Base-by-base conservation (phyloP, 441 rosid genomes). In the Gossypium lobatum region DNA sequence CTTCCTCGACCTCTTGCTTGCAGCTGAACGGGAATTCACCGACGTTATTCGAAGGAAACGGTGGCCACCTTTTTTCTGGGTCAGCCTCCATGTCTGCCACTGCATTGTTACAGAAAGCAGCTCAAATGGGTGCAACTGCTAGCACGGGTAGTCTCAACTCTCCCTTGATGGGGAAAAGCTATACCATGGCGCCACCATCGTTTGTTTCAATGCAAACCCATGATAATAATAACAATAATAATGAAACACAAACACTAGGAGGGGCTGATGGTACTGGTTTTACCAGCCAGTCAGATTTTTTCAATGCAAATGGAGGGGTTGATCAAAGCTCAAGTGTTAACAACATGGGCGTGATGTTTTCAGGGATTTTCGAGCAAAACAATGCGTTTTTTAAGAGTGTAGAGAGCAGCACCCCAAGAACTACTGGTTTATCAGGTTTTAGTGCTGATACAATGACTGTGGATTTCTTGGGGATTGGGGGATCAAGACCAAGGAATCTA, bases 401-500 rank as follows among this genome's bases (percentile, higher is more conserved):
- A 58, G 82, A 80, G 73, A 48, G 14, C 10, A 68, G 50, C 61
- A 69, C 18, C 18, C 66, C 55, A 7, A 54, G 65, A 0, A 14
- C 64, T 17, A 11, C 55, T 13, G 55, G 70, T 21, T 48, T 71
- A 25, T 52, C 81, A 18, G 71, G 75, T n/a, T 83, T 79, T 9
- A 73, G 25, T n/a, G 84, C 76, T 34, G 85, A 79, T 23, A 78
- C 77, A 64, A 83, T 78, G 84, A 88, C 92, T 0, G 88, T 88
- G 61, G 90, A 88, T 83, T 88, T 88, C 88, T 75, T 88, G 78
- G 92, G 92, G 53, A 63, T 88, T 31, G 86, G 87, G 13, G 85
- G 86, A 71, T 63, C 82, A 46, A 76, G 85, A 69, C 6, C 53
- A 45, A 50, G 75, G 65, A 61, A 55, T 77, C 65, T 80, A 3